phyloP scores from a whole-genome alignment of 495 filamentous ascomycete genomes.

The Tetracladium marchalianum region DNA sequence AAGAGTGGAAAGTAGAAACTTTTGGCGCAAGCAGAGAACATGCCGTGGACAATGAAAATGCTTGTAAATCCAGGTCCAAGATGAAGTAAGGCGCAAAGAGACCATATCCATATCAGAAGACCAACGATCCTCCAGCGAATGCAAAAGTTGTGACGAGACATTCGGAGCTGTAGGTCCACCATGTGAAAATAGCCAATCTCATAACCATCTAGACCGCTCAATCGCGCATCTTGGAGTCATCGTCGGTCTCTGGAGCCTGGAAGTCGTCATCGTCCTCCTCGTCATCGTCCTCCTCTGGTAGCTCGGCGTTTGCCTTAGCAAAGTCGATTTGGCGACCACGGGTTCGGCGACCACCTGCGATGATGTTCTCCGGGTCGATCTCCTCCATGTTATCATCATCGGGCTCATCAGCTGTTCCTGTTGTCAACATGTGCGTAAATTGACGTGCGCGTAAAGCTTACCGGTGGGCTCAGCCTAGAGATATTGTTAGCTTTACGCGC shows the following conservation, averaged over 20 bases:
- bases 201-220: background rate
- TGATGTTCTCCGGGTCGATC: conserved; percentile 83
- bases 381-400: conserved; percentile 80
- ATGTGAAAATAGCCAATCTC: background rate
- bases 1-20: background rate
- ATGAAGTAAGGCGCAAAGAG: background rate
- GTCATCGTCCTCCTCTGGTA: conserved; percentile 60
- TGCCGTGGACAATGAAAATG: background rate
- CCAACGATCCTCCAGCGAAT: conserved; percentile 5
- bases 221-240: conserved; percentile 19
- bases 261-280: conserved; percentile 63
- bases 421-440: conserved; percentile 15
- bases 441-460: too few species aligned
- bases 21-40: conserved; percentile 10
- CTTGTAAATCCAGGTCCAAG: background rate
- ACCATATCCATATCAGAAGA: conserved; percentile 1
- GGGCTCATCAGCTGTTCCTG: conserved; percentile 47
- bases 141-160: conserved; percentile 2
- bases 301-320: conserved; percentile 63
- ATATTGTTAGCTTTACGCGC: conserved; percentile 3
- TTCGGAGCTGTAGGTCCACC: conserved; percentile 1
- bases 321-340: conserved; percentile 72
- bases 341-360: conserved; percentile 67
- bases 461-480: conserved; percentile 8
- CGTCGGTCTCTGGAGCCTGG: conserved; percentile 11